Evolutionary conservation across 768 basidiomycete genomes (phyloP), one percentile per base, ranked within the genome.

Genomic region (Boletus rex-veris): DNA sequence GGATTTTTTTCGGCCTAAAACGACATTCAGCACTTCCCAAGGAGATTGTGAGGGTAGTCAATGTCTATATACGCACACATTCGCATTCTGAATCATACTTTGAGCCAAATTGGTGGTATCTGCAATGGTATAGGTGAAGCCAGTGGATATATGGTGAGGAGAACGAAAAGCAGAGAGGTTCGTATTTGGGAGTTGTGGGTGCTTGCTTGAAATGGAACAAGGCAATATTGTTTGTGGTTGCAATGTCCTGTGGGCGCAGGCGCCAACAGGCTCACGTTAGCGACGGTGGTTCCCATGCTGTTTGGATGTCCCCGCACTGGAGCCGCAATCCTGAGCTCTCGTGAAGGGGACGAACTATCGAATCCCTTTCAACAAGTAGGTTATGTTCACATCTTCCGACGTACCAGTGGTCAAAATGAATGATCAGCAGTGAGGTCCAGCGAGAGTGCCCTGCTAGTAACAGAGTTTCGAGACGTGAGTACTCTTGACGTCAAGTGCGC

Each of bases 171-270:
- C 3, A 12, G 24, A 26, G 19, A 12, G 9, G 36, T 21, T 21
- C 3, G 45, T 24, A 38, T 12, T 15, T 16, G 26, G 14, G 37
- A 19, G n/a, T 5, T 35, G 61, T 55, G 53, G 41, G 50, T 63
- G 24, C 53, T 15, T 8, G 35, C 33, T 35, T 35, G 33, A 44
- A 53, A 63, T 39, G 11, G n/a, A 35, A 48, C 48, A 48, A 46
- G 18, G 7, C 40, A 31, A 5, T 15, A 6, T 50, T 64, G 28
- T 62, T 62, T 62, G 53, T 31, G 46, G 21, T 52, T 63, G 61
- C 61, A 39, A 35, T 45, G 18, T 18, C 2, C 7, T 60, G 61
- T 62, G 60, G 58, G 60, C 12, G 62, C 58, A 15, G 53, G 58
- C 61, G 53, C 58, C 15, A 19, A 58, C 1, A 1, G 33, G 21